Percentiles rank a stretch among this genome's conserved stretches.
Evolutionary conservation across 306 rosid genomes (phyloP).

Genomic region (Chamaecrista fasciculata): DNA sequence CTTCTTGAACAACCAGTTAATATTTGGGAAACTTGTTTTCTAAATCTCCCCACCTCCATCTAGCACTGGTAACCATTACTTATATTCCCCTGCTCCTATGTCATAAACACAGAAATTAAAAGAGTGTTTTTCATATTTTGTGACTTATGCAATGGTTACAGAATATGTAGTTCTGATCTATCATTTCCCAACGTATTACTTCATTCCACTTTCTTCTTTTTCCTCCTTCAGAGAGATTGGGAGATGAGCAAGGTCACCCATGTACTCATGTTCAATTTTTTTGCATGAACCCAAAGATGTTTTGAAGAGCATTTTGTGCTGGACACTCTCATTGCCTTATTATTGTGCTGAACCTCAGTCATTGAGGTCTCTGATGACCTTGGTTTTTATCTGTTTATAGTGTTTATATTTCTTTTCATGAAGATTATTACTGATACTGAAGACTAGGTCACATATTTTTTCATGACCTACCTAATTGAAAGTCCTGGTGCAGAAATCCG

Average conservation of each 20-base stretch:
- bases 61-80: neutral
- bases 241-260: neutral
- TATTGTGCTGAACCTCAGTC: neutral
- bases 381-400: constrained; percentile 13
- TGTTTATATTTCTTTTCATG: constrained; percentile 8
- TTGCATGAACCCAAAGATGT: neutral
- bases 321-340: neutral
- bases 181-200: neutral
- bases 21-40: neutral
- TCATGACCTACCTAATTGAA: constrained; percentile 20
- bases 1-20: neutral
- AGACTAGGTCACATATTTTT: constrained; percentile 8
- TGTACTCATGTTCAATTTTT: neutral
- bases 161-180: neutral
- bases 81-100: too few species aligned
- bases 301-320: neutral
- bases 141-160: neutral
- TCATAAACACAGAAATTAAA: neutral
- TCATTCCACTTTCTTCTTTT: neutral
- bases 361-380: neutral
- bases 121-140: neutral
- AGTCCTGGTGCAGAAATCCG: constrained; percentile 66
- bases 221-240: neutral
- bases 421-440: neutral
- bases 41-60: neutral